A percentile compares a stretch with the other conserved stretches of the same genome.
Evolutionary conservation across 257 asterid species (phyloP).

Genomic region (Catharanthus roseus): DNA sequence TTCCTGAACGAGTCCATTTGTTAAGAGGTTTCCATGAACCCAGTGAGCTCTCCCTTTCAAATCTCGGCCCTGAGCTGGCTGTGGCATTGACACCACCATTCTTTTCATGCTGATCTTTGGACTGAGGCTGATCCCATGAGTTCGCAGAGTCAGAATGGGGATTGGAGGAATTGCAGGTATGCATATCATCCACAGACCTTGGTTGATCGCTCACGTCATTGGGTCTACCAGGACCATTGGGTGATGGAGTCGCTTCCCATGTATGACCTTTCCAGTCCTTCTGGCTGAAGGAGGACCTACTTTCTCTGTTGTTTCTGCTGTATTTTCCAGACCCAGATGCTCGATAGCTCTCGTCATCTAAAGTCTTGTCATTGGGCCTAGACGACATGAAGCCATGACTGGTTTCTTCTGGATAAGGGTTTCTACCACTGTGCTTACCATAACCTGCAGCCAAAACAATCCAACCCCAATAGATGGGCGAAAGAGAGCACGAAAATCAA

Average conservation of each 20-base stretch:
- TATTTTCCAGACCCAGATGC: constrained; percentile 53
- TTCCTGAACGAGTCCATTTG: constrained; percentile 40
- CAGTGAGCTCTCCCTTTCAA: constrained; percentile 53
- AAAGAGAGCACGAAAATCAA: constrained; percentile 22
- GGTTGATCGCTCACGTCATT: constrained; percentile 39
- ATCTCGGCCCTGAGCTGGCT: constrained; percentile 35
- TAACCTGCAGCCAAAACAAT: constrained; percentile 72
- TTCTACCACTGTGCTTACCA: constrained; percentile 95
- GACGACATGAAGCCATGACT: constrained; percentile 64
- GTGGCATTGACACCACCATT: constrained; percentile 24
- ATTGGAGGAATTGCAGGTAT: constrained; percentile 23
- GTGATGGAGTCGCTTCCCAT: constrained; percentile 52
- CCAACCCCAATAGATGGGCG: constrained; percentile 27
- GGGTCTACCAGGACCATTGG: constrained; percentile 57
- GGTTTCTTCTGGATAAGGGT: constrained; percentile 60
- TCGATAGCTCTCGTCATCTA: constrained; percentile 61
- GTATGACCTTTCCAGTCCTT: constrained; percentile 64
- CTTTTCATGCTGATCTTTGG: constrained; percentile 50
- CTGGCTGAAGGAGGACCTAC: constrained; percentile 59
- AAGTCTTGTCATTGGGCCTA: constrained; percentile 58
- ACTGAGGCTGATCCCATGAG: constrained; percentile 38
- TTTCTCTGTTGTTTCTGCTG: constrained; percentile 55
- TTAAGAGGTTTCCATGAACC: constrained; percentile 43
- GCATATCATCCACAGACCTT: constrained; percentile 50
- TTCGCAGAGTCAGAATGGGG: constrained; percentile 29